Evolutionary conservation across 164 flowering plant genomes (phyloP).

Genomic region (Berberis vulgaris): DNA sequence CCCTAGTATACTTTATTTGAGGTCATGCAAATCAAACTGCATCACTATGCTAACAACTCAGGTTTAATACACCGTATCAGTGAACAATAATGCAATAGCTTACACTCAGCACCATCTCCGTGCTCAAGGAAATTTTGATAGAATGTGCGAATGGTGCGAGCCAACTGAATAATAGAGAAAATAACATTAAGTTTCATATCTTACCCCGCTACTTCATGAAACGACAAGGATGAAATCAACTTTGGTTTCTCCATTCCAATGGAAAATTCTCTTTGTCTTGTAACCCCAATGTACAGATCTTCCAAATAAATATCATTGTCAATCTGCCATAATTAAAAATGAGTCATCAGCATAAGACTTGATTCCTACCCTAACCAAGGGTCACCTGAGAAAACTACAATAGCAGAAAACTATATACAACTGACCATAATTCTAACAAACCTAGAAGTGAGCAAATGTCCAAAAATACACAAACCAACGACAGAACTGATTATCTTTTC

Average conservation of each 20-base stretch:
- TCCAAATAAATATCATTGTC: conserved; percentile 19
- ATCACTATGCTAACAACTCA: too few species aligned
- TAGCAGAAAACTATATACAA: background rate
- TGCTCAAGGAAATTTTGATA: too few species aligned
- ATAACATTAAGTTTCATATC: background rate
- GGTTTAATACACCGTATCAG: too few species aligned
- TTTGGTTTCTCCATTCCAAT: conserved; percentile 37
- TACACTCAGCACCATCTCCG: too few species aligned
- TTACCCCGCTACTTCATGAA: conserved; percentile 53
- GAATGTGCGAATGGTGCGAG: background rate
- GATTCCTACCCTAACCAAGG: background rate
- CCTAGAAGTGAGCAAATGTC: background rate
- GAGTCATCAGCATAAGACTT: background rate
- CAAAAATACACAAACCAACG: background rate
- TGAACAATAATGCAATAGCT: too few species aligned
- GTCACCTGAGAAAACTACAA: background rate
- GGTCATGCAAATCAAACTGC: too few species aligned
- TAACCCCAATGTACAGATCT: conserved; percentile 53
- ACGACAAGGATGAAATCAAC: conserved; percentile 30
- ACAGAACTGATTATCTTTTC: too few species aligned
- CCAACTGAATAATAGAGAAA: background rate
- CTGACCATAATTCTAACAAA: background rate
- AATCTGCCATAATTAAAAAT: conserved; percentile 29
- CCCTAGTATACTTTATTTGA: too few species aligned
- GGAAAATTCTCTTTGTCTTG: conserved; percentile 42